These are phyloP conservation scores for Dendrobium nobile DNA, from an alignment of 106 monocot genomes.

Conservation along the genomic window DNA sequence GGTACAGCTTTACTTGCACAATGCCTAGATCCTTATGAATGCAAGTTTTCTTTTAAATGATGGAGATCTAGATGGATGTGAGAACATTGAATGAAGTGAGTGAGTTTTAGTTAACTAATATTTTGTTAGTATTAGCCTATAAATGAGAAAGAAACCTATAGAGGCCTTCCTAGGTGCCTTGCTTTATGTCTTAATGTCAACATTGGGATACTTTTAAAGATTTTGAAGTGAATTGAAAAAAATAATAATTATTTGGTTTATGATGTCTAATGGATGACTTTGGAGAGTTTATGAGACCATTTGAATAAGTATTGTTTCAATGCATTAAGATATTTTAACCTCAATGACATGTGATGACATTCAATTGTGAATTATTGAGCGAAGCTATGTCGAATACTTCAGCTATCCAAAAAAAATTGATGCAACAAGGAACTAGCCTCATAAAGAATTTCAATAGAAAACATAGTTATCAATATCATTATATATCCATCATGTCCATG, in stretches of 20 bases:
- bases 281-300: neutral
- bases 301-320: constrained; percentile 1
- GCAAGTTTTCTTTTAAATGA: neutral
- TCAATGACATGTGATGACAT: neutral
- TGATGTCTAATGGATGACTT: neutral
- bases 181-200: neutral
- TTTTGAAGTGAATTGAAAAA: neutral
- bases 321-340: neutral
- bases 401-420: neutral
- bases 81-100: neutral
- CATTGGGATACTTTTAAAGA: neutral
- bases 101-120: neutral
- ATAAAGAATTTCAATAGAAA: neutral
- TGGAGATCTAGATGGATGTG: neutral
- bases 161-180: neutral
- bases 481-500: neutral
- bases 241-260: neutral
- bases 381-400: neutral
- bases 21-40: neutral
- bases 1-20: neutral
- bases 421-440: neutral
- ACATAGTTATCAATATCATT: neutral
- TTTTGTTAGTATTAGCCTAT: neutral
- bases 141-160: neutral
- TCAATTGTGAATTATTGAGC: neutral